These are phyloP conservation scores for Plasmodium vinckei DNA, from an alignment of 169 alveolate genomes.

Conservation along the genomic window DNA sequence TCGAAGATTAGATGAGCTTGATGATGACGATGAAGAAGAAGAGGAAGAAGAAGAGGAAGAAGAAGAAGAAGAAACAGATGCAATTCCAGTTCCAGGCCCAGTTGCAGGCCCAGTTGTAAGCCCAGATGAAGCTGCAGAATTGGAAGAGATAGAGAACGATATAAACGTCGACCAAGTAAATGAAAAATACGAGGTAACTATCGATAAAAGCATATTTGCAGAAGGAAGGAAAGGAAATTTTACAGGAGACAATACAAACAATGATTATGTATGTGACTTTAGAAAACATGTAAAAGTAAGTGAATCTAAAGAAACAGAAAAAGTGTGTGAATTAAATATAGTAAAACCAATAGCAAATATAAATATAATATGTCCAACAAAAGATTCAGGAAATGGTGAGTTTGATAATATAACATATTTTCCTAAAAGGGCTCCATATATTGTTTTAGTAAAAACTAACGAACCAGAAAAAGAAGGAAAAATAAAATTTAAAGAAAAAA, in stretches of 20 bases:
- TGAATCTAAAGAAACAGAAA: constrained; percentile 3
- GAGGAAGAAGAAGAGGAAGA: constrained; percentile 6
- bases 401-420: constrained; percentile 3
- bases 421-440: constrained; percentile 68
- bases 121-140: not conserved
- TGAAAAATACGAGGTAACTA: not conserved
- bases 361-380: constrained; percentile 49
- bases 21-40: not conserved
- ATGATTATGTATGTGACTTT: constrained; percentile 70
- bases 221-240: not conserved
- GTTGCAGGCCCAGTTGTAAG: not conserved
- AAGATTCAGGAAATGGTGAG: not conserved
- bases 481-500: constrained; percentile 29
- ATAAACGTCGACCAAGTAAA: too few species aligned
- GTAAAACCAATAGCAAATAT: constrained; percentile 45
- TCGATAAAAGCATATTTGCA: not conserved
- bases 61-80: not conserved
- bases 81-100: not conserved
- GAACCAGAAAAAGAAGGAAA: not conserved
- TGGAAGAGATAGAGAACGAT: not conserved
- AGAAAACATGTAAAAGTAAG: constrained; percentile 6
- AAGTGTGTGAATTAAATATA: constrained; percentile 24
- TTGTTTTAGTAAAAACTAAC: not conserved
- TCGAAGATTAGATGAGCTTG: not conserved
- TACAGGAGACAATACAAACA: constrained; percentile 27